These are phyloP conservation scores for Euphorbia tirucalli DNA, from an alignment of 345 rosid species.

Conservation along the genomic window DNA sequence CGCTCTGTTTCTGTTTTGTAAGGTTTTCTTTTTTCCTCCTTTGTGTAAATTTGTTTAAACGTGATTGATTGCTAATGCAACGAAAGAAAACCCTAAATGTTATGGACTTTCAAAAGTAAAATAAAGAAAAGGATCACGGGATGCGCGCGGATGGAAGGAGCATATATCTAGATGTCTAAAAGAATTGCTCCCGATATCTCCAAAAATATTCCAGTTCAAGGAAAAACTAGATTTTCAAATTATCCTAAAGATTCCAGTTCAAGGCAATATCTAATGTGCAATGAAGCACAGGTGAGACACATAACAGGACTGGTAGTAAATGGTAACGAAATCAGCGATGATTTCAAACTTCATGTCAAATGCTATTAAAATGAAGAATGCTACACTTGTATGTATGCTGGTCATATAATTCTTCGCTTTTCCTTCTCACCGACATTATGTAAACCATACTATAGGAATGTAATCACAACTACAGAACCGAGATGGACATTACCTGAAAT, in stretches of 20 bases:
- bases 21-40: no score
- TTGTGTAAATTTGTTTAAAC: no score
- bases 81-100: no score
- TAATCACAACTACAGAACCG: background rate
- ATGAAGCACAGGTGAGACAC: background rate
- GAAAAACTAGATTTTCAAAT: no score
- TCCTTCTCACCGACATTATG: background rate
- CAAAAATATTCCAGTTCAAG: no score
- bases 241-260: no score
- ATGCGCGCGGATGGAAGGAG: background rate
- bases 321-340: background rate
- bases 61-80: background rate
- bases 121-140: background rate
- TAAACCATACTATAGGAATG: background rate
- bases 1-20: no score
- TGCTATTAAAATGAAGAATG: background rate
- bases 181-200: background rate
- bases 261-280: no score
- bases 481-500: slow-evolving; percentile 6
- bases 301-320: background rate
- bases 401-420: background rate
- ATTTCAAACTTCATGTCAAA: background rate
- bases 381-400: background rate
- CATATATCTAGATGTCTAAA: background rate
- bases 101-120: background rate